These are phyloP conservation scores for Metschnikowia borealis DNA, from an alignment of 805 yeast genomes.

Conservation along the genomic window DNA sequence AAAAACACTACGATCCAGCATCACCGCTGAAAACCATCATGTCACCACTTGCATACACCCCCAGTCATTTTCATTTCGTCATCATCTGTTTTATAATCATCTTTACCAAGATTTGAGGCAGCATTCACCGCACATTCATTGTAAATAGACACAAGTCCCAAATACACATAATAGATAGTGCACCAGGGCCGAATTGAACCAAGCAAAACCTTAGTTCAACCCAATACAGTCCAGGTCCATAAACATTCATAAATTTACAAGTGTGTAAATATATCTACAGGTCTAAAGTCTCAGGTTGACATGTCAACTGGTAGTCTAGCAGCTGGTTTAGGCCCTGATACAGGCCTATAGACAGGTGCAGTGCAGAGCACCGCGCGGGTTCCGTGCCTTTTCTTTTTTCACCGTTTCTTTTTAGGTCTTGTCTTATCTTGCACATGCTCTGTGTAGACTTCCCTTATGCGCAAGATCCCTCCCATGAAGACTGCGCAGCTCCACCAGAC, in stretches of 20 bases:
- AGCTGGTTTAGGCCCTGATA: neutral
- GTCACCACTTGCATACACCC: slow-evolving; percentile 3
- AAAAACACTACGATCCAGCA: neutral
- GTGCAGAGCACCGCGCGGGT: neutral
- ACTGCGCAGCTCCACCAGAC: too few relatives aligned
- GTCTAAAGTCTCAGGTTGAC: too few relatives aligned
- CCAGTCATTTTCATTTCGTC: slow-evolving; percentile 5
- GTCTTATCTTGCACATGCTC: neutral
- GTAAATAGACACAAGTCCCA: neutral
- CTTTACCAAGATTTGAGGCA: neutral
- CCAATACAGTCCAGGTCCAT: neutral
- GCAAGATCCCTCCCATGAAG: too few relatives aligned
- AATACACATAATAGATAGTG: neutral
- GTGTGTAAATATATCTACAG: neutral
- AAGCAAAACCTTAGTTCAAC: neutral
- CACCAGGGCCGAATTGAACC: neutral
- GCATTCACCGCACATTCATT: slow-evolving; percentile 1
- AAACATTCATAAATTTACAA: too few relatives aligned
- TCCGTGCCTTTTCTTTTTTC: neutral
- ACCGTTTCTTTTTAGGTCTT: neutral
- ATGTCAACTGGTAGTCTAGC: too few relatives aligned
- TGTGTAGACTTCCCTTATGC: neutral
- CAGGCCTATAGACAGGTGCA: neutral
- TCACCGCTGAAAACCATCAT: neutral
- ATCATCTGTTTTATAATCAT: slow-evolving; percentile 1